These are phyloP conservation scores for Arctium minus DNA, from an alignment of 129 eudicot genomes.

Conservation along the genomic window DNA sequence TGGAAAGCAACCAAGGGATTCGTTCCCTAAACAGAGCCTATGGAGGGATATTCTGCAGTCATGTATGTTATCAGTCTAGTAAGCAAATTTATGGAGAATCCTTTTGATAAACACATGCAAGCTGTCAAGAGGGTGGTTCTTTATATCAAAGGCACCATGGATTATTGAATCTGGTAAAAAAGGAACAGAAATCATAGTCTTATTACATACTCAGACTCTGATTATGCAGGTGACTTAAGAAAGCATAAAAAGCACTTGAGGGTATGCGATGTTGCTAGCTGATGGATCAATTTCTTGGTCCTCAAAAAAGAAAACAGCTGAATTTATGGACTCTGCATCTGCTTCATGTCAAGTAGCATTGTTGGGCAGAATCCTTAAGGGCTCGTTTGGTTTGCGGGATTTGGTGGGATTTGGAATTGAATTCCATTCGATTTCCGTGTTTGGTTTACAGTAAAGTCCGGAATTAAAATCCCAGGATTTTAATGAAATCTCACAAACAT, in stretches of 20 bases:
- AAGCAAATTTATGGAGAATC: background rate
- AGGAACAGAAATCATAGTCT: too few species aligned
- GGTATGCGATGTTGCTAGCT: background rate
- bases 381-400: too few species aligned
- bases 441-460: too few species aligned
- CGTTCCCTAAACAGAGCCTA: background rate
- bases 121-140: background rate
- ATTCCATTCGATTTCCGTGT: too few species aligned
- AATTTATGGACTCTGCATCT: background rate
- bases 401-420: too few species aligned
- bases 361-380: background rate
- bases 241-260: background rate
- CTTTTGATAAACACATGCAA: background rate
- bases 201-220: background rate
- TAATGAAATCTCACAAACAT: too few species aligned
- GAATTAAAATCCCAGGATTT: too few species aligned
- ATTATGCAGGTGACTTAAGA: background rate
- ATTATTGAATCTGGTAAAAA: background rate
- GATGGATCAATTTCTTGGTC: background rate
- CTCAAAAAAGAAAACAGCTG: background rate
- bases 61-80: background rate
- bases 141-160: slow-evolving; percentile 4
- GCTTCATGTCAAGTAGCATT: background rate
- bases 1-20: too few species aligned
- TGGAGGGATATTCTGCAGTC: background rate